These are phyloP conservation scores for Sungouiella blattae DNA, from an alignment of 805 yeast genomes.

Conservation along the genomic window DNA sequence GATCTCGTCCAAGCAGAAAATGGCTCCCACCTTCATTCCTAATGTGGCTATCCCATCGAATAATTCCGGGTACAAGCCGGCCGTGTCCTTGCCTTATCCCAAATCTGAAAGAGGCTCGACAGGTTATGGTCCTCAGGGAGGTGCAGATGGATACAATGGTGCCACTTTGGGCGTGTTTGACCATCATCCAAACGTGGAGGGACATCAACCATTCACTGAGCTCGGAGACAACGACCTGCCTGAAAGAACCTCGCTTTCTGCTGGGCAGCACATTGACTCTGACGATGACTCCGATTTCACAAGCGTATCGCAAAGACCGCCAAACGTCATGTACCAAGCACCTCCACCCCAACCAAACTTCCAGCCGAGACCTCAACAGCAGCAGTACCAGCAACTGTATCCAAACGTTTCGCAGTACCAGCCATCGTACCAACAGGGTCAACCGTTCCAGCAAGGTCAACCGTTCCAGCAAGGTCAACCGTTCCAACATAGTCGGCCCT, in stretches of 20 bases:
- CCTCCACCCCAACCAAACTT: too few species aligned
- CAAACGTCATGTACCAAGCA: slow-evolving; percentile 44
- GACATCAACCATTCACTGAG: slow-evolving; percentile 44
- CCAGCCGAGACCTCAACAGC: slow-evolving; percentile 5
- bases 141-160: slow-evolving; percentile 8
- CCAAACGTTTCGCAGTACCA: slow-evolving; percentile 6
- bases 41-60: slow-evolving; percentile 24
- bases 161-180: slow-evolving; percentile 35
- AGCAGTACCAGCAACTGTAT: slow-evolving; percentile 8
- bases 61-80: slow-evolving; percentile 15
- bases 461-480: slow-evolving; percentile 9
- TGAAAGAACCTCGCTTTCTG: slow-evolving; percentile 8
- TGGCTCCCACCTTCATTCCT: slow-evolving; percentile 31
- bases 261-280: slow-evolving; percentile 21
- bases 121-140: slow-evolving; percentile 12
- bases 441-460: slow-evolving; percentile 9
- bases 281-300: slow-evolving; percentile 65
- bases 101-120: slow-evolving; percentile 14
- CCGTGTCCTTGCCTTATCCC: slow-evolving; percentile 24
- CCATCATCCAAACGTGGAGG: slow-evolving; percentile 44
- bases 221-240: slow-evolving; percentile 21
- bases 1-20: slow-evolving; percentile 24
- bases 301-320: slow-evolving; percentile 73
- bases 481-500: neutral
- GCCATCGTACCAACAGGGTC: slow-evolving; percentile 1